phyloP scores from a whole-genome alignment of 148 eudicot genomes.

The Camellia sinensis region DNA sequence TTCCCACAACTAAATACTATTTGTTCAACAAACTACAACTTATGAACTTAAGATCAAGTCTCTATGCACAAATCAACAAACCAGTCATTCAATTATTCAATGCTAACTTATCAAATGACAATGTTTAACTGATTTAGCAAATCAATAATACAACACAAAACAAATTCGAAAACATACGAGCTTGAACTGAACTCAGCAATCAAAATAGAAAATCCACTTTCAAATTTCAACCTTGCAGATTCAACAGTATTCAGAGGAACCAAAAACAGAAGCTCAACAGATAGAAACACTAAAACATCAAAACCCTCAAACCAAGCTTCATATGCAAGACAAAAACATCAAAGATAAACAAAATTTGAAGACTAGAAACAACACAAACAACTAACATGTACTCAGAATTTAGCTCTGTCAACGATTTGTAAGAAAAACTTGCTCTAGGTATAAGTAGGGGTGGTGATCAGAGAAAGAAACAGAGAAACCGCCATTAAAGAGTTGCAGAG shows the following conservation, averaged over 20 bases:
- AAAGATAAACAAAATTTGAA: neutral
- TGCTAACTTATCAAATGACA: neutral
- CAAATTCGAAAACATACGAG: neutral
- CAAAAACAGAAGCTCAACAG: neutral
- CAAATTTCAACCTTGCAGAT: neutral
- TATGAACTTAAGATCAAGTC: neutral
- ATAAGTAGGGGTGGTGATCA: neutral
- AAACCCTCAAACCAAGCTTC: slow-evolving; percentile 14
- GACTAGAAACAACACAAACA: neutral
- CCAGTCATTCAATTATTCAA: neutral
- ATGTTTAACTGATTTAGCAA: neutral
- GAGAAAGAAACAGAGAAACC: neutral
- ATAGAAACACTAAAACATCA: neutral
- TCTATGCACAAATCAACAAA: neutral
- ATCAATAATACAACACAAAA: neutral
- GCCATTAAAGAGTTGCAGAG: neutral
- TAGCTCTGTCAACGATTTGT: neutral
- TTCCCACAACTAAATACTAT: neutral
- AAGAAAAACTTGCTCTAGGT: neutral
- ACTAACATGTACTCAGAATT: neutral
- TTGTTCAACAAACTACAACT: neutral
- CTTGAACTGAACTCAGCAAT: slow-evolving; percentile 1
- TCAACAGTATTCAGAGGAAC: neutral
- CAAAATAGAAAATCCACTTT: neutral
- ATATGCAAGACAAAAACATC: neutral